phyloP scores from a whole-genome alignment of 371 early-diverging fungal species.

The Apophysomyces trapeziformis region DNA sequence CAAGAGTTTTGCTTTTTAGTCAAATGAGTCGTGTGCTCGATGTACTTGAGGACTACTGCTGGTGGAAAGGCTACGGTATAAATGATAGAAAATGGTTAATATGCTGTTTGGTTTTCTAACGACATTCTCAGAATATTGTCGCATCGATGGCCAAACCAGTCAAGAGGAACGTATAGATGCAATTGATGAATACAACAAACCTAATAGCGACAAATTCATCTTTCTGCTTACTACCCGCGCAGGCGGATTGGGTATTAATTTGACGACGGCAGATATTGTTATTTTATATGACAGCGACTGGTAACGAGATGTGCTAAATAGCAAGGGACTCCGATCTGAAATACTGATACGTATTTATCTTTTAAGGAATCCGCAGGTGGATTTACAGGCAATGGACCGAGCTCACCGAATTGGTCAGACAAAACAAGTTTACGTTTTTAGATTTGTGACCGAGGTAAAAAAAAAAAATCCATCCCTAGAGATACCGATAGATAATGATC shows the following conservation, averaged over 20 bases:
- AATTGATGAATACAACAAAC: conserved; percentile 96
- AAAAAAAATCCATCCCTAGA: background rate
- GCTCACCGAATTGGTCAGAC: conserved; percentile 99
- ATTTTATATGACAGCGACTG: conserved; percentile 99
- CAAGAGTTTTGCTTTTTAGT: conserved; percentile 96
- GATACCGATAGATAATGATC: too few species aligned
- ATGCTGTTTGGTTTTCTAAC: background rate
- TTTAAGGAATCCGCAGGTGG: conserved; percentile 90
- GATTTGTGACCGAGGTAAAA: conserved; percentile 92
- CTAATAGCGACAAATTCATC: conserved; percentile 91
- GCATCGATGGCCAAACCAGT: conserved; percentile 97
- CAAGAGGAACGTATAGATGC: conserved; percentile 93
- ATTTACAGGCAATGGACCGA: conserved; percentile 96
- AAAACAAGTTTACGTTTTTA: conserved; percentile 97
- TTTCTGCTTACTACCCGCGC: conserved; percentile 98
- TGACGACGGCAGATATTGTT: conserved; percentile 98
- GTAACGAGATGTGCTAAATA: conserved; percentile 39
- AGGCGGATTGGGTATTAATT: conserved; percentile 99
- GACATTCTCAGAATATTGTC: conserved; percentile 79
- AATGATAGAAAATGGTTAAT: background rate
- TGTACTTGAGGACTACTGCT: conserved; percentile 98
- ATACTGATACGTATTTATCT: background rate
- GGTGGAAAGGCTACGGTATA: conserved; percentile 83
- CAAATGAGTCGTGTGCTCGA: conserved; percentile 99
- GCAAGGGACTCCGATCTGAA: background rate